Conservation (phyloP, 768 basidiomycete genomes). For the Xerocomus potaroensis region DNA sequence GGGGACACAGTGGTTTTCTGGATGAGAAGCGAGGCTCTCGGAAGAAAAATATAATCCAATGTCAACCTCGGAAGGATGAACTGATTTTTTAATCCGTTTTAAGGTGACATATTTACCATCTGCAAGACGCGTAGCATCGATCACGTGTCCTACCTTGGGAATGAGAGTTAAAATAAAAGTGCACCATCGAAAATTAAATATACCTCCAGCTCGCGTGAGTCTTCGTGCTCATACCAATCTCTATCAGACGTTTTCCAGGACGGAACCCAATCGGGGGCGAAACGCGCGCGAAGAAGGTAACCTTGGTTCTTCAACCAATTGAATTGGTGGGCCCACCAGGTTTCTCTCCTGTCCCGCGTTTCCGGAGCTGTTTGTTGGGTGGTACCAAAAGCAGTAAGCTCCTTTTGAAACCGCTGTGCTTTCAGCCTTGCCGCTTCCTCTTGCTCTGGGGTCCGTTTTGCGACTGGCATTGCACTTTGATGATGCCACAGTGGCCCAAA, state of each 20-base stretch:
- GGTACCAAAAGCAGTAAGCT: neutral
- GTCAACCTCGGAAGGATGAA: neutral
- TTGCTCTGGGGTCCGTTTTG: too few species aligned
- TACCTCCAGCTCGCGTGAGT: neutral
- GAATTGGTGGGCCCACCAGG: neutral
- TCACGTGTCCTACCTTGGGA: neutral
- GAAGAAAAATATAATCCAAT: conserved; percentile 13
- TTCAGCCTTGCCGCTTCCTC: neutral
- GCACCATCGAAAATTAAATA: neutral
- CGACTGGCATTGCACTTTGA: too few species aligned
- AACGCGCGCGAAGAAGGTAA: conserved; percentile 3
- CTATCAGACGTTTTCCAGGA: neutral
- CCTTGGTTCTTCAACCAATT: conserved; percentile 1
- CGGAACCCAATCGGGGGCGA: conserved; percentile 4
- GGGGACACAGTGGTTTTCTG: conserved; percentile 25
- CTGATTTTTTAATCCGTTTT: neutral
- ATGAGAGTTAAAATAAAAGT: neutral
- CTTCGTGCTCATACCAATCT: neutral
- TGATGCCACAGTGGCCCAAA: too few species aligned
- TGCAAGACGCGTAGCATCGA: conserved; percentile 13
- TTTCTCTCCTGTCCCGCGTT: neutral
- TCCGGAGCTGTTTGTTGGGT: neutral
- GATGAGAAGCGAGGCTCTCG: neutral
- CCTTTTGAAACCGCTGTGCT: neutral
- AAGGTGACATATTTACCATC: neutral